Percentiles rank a stretch among this genome's conserved stretches.
Evolutionary conservation across 805 yeast species (phyloP).

Genomic region (Yamadazyma phyllophila): DNA sequence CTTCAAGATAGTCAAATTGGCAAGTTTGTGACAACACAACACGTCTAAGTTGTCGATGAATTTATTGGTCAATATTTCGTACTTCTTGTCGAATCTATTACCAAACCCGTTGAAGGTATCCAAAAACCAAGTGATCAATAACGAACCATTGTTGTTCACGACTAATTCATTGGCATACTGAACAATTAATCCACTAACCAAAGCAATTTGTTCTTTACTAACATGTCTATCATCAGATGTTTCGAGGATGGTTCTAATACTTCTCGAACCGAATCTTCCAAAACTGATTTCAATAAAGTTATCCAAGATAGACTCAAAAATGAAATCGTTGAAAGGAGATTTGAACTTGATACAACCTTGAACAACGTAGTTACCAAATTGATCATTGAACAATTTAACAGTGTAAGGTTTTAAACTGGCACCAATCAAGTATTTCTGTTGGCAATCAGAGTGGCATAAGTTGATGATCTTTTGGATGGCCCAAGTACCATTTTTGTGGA

Average conservation of each 20-base stretch:
- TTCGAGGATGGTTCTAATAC: constrained; percentile 90
- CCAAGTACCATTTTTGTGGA: constrained; percentile 99
- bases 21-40: constrained; percentile 78
- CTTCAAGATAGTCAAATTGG: constrained; percentile 78
- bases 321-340: constrained; percentile 83
- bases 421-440: constrained; percentile 59
- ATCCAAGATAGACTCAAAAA: constrained; percentile 77
- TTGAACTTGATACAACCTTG: constrained; percentile 93
- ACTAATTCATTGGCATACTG: constrained; percentile 77
- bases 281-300: constrained; percentile 78
- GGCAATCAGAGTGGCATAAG: constrained; percentile 50
- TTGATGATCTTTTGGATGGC: constrained; percentile 95
- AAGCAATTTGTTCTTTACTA: constrained; percentile 62
- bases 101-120: constrained; percentile 56
- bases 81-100: constrained; percentile 43
- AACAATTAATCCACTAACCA: constrained; percentile 75
- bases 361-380: constrained; percentile 93
- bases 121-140: constrained; percentile 89
- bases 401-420: constrained; percentile 75
- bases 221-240: constrained; percentile 42
- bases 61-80: constrained; percentile 59
- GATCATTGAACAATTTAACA: constrained; percentile 85
- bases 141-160: constrained; percentile 81
- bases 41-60: constrained; percentile 60
- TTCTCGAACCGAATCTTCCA: constrained; percentile 93